A percentile compares a stretch with the other conserved stretches of the same genome.
These are phyloP conservation scores for Lipomyces chichibuensis DNA, from an alignment of 805 yeast species.

Conservation along the genomic window DNA sequence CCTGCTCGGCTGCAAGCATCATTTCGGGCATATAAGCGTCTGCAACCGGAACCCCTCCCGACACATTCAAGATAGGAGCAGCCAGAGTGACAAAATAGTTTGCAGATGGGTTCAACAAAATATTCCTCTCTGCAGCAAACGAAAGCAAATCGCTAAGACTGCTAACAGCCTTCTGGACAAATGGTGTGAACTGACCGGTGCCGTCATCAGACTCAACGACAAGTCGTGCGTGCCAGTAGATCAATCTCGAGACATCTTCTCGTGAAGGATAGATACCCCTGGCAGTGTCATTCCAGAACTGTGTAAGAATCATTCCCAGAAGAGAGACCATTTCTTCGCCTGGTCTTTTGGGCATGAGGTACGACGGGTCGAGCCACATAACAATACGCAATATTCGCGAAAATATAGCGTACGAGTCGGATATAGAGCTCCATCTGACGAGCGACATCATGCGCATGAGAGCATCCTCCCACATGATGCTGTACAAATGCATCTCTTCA, in stretches of 20 bases:
- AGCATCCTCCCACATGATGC: constrained; percentile 6
- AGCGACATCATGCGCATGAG: constrained; percentile 17
- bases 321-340: not conserved
- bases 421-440: constrained; percentile 15
- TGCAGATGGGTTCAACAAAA: constrained; percentile 9
- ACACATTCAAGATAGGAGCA: constrained; percentile 7
- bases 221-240: constrained; percentile 20
- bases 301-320: constrained; percentile 8
- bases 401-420: constrained; percentile 11
- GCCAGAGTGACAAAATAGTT: constrained; percentile 18
- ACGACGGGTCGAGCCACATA: constrained; percentile 6
- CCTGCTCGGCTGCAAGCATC: not conserved
- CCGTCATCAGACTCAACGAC: constrained; percentile 5
- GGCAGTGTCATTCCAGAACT: constrained; percentile 5
- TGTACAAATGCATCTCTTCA: constrained; percentile 6
- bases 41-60: not conserved
- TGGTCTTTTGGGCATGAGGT: not conserved
- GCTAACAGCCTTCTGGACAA: constrained; percentile 6
- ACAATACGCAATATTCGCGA: constrained; percentile 13
- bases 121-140: not conserved
- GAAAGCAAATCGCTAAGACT: constrained; percentile 11
- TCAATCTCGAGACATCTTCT: constrained; percentile 8
- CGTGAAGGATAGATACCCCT: constrained; percentile 12
- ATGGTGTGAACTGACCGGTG: constrained; percentile 9
- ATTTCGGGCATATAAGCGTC: constrained; percentile 6